These are phyloP conservation scores for Cutaneotrichosporon cyanovorans DNA, from an alignment of 1,284 basidiomycete genomes.

Conservation along the genomic window DNA sequence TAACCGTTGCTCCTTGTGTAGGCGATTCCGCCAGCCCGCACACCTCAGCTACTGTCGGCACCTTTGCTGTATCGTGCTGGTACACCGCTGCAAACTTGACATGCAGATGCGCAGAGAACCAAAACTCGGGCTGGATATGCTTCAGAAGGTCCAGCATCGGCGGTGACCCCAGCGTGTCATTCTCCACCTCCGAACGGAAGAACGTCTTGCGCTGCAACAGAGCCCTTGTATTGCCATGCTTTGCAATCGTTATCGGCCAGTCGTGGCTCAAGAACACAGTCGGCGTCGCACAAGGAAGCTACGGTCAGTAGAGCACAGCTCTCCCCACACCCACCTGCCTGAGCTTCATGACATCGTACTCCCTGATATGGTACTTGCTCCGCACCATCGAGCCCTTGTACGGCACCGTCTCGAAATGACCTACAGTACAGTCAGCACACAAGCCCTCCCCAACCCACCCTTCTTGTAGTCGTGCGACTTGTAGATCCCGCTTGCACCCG, in stretches of 20 bases:
- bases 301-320: conserved; percentile 1
- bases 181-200: conserved; percentile 65
- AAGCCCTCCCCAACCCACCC: conserved; percentile 51
- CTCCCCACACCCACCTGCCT: conserved; percentile 56
- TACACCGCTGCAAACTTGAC: conserved; percentile 66
- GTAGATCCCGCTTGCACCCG: conserved; percentile 89
- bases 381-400: conserved; percentile 61
- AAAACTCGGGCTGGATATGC: conserved; percentile 73
- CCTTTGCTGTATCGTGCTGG: conserved; percentile 46
- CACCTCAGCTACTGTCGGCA: neutral
- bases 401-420: conserved; percentile 53
- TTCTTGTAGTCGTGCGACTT: conserved; percentile 68
- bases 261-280: conserved; percentile 88
- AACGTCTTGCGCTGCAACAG: conserved; percentile 74
- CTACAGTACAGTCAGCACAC: conserved; percentile 30
- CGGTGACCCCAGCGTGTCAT: conserved; percentile 75
- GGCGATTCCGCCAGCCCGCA: neutral
- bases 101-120: conserved; percentile 95
- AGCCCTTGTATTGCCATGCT: conserved; percentile 61
- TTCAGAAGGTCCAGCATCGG: conserved; percentile 72
- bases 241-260: conserved; percentile 85
- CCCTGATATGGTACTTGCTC: conserved; percentile 84
- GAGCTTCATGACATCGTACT: conserved; percentile 73
- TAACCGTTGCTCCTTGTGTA: conserved; percentile 28
- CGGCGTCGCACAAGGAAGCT: conserved; percentile 16